Evolutionary conservation across 2,329 filamentous ascomycete species (phyloP), one percentile per base, ranked within the genome.

Genomic region (Magnaporthales sp.): DNA sequence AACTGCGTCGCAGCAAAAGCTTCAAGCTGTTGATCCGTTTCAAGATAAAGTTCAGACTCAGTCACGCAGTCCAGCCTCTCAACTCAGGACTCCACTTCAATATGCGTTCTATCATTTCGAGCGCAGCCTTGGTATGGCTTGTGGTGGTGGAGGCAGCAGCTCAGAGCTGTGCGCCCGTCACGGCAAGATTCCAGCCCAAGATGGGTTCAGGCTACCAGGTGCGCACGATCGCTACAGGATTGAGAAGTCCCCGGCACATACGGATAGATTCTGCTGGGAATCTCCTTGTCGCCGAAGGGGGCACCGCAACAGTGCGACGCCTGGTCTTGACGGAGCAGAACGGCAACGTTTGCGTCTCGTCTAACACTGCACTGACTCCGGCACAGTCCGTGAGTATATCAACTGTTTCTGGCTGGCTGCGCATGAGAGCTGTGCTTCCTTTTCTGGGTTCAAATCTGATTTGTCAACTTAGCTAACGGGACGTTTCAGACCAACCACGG

Each of bases 401-500:
- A 6, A 4, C 7, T n/a, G 7, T 30, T 31, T 38, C 7, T n/a
- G 13, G n/a, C 15, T 62, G 15, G 15, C 26, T 62, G 1, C 26
- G 10, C 66, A 81, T 19, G 22, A 26, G 1, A 3, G 2, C 24
- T 22, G 5, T 51, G 11, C 38, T 4, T 15, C 5, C 13, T 26
- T 24, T 9, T 24, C 3, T 26, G 54, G 11, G 9, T 4, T 13
- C 11, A 1, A 29, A 27, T 6, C 5, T 27, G 4, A 32, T n/a
- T 2, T 62, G 15, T 8, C 60, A 62, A 58, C 22, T 30, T 22
- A 15, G 31, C 19, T 38, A 63, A 30, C 60, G 26, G 3, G 0
- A 9, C 29, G 4, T 2, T 13, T 6, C 62, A 72, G 69, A 70
- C 74, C 10, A 84, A 82, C 70, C 83, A 85, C 70, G 82, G 81